Evolutionary conservation across 208 protist species (phyloP), one percentile per base, ranked within the genome.

Genomic region (Acanthamoeba healyi): DNA sequence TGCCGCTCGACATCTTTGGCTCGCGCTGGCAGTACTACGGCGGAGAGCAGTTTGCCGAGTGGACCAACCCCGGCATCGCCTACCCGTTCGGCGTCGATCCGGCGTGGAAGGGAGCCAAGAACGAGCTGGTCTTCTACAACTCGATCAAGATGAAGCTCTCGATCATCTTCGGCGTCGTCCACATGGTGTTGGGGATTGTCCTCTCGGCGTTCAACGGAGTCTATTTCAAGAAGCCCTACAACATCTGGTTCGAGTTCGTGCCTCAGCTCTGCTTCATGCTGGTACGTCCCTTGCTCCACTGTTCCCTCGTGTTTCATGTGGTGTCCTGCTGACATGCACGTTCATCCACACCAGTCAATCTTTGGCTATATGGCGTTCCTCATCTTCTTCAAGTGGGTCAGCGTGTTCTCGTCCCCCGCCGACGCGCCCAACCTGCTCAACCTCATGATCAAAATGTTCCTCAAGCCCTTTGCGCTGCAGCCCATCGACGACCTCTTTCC

Each of bases 141-240:
- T 99, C 98, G 24, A 97, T 99, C 92, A 99, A 99, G 96, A 99
- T 99, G 99, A 99, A 99, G 96, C 96, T 99, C 56, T 98, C 99
- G 40, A 98, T 99, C 40, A 97, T 99, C 49, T 96, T 99, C 92
- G 99, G 99, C 61, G 97, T 99, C 0, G 89, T 96, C 61, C 99
- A 98, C 95, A 99, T 99, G 99, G 94, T 98, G 29, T 96, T 99
- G 44, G 99, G 99, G 67, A 97, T 99, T 46, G 61, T 98, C 54
- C 97, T 99, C 40, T 96, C 95, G 24, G 74, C 98, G 0, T 94
- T 98, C 93, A 99, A 99, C 96, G 90, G 97, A 94, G 94, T 99
- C 36, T 98, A 99, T 93, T 98, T 98, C 79, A 95, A 96, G 7
- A 96, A 99, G 70, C 97, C 95, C 81, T 84, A 97, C 29, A 96